Conservation (phyloP, 352 stramenopile genomes). For the Blastocystis sp. region DNA sequence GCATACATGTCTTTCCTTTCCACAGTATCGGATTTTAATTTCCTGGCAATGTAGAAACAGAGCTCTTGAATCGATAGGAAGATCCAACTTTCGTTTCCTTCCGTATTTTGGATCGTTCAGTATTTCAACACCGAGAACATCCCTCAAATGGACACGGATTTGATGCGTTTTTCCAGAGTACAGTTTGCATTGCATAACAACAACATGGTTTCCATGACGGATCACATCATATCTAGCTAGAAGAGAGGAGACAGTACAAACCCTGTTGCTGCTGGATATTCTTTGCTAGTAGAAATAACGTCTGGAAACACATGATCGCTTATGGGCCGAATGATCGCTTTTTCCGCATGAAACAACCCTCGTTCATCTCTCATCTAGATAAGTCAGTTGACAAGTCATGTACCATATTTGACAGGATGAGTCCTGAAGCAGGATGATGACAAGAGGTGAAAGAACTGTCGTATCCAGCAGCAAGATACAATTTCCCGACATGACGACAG, state of each 20-base stretch:
- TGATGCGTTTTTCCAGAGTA: conserved; percentile 44
- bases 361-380: background rate
- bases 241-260: background rate
- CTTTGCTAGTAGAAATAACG: background rate
- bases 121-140: conserved; percentile 7
- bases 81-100: background rate
- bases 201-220: background rate
- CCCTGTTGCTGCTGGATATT: background rate
- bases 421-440: background rate
- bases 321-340: background rate
- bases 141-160: conserved; percentile 44
- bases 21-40: background rate
- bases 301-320: background rate
- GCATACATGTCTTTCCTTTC: background rate
- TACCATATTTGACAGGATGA: conserved; percentile 9
- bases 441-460: background rate
- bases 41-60: background rate
- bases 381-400: background rate
- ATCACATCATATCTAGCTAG: background rate
- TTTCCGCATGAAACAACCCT: background rate
- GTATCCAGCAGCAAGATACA: background rate
- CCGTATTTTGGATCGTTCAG: conserved; percentile 28
- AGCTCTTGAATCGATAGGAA: background rate
- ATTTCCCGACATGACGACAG: background rate
- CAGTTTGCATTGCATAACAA: background rate